phyloP scores from a whole-genome alignment of 2,329 filamentous ascomycete species.

The Diatrype stigma region DNA sequence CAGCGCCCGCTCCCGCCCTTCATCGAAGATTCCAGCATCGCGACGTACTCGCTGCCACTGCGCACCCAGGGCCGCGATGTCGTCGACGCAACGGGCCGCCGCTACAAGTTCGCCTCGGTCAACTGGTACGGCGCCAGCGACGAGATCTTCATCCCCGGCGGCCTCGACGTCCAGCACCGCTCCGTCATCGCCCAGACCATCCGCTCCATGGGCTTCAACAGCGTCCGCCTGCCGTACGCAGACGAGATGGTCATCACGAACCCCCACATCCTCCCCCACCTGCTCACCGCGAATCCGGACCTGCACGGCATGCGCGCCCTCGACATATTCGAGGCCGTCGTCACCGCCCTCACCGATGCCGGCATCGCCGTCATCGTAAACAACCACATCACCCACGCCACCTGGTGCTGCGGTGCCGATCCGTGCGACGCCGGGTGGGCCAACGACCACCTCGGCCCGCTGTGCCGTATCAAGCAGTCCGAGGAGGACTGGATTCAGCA shows the following conservation, averaged over 20 bases:
- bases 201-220: conserved; percentile 62
- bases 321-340: conserved; percentile 57
- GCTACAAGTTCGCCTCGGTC: conserved; percentile 60
- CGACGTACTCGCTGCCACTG: conserved; percentile 52
- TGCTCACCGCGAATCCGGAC: conserved; percentile 57
- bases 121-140: conserved; percentile 72
- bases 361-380: conserved; percentile 64
- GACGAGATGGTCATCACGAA: conserved; percentile 64
- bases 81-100: conserved; percentile 51
- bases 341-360: conserved; percentile 55
- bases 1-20: conserved; percentile 44
- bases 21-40: conserved; percentile 38
- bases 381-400: conserved; percentile 66
- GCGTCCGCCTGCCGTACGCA: conserved; percentile 63
- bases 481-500: conserved; percentile 64
- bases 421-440: conserved; percentile 65
- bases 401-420: conserved; percentile 66
- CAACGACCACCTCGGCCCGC: conserved; percentile 57
- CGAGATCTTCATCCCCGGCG: conserved; percentile 60
- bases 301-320: conserved; percentile 53
- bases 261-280: conserved; percentile 46
- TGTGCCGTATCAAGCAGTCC: conserved; percentile 59
- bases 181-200: conserved; percentile 57
- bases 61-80: conserved; percentile 57
- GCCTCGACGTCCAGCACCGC: conserved; percentile 60